Percentiles rank a stretch among this genome's conserved stretches.
Evolutionary conservation across 495 filamentous ascomycete species (phyloP).

Genomic region (Daldinia caldariorum): DNA sequence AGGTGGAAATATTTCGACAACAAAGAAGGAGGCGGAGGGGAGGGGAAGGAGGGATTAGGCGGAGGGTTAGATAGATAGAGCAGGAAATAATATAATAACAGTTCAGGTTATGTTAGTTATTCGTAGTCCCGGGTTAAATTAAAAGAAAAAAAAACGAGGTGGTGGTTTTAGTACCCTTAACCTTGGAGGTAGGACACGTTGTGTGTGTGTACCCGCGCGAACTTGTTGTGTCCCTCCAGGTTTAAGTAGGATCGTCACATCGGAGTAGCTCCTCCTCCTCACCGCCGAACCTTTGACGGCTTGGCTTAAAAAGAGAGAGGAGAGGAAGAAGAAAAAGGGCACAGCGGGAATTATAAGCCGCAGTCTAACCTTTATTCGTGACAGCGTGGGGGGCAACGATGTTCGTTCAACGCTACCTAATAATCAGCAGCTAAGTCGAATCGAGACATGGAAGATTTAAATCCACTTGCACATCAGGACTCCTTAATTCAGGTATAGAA

Average conservation of each 20-base stretch:
- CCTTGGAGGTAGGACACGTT: conserved; percentile 32
- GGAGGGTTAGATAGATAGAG: conserved; percentile 1
- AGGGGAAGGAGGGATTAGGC: background rate
- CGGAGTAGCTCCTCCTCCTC: conserved; percentile 37
- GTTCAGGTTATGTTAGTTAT: background rate
- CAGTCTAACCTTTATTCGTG: conserved; percentile 36
- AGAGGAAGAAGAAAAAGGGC: no score
- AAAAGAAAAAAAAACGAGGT: conserved; percentile 8
- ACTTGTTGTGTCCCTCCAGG: conserved; percentile 34
- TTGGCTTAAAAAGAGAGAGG: conserved; percentile 32
- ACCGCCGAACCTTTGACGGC: conserved; percentile 39
- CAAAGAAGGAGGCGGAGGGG: background rate
- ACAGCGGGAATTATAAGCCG: conserved; percentile 39
- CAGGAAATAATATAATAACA: background rate
- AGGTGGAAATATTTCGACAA: conserved; percentile 13
- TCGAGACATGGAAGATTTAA: conserved; percentile 25
- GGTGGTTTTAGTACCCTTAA: conserved; percentile 19
- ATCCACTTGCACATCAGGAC: conserved; percentile 6
- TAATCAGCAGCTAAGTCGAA: conserved; percentile 39
- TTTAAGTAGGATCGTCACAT: conserved; percentile 42
- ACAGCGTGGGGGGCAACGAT: conserved; percentile 30
- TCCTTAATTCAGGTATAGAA: background rate
- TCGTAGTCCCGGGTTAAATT: background rate
- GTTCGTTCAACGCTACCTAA: conserved; percentile 38
- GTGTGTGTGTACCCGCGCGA: background rate